Evolutionary conservation across 2,329 filamentous ascomycete genomes (phyloP).

Genomic region (Ilyonectria sp.): DNA sequence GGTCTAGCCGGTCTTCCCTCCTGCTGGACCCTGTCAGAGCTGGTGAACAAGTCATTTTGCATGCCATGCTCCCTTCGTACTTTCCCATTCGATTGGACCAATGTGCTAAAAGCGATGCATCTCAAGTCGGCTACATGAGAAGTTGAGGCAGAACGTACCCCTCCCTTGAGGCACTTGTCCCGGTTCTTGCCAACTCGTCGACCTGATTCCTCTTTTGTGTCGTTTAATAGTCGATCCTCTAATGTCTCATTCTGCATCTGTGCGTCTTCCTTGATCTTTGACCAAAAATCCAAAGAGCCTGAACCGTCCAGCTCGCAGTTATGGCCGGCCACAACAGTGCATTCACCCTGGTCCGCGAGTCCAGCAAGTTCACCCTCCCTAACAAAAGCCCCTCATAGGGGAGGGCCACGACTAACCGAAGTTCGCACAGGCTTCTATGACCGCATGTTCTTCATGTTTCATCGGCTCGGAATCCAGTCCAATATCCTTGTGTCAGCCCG

Average conservation of each 20-base stretch:
- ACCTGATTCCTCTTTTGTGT: background rate
- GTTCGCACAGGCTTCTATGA: slow-evolving; percentile 23
- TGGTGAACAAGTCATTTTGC: background rate
- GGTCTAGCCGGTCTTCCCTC: background rate
- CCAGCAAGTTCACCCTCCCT: slow-evolving; percentile 15
- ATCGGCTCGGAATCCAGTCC: slow-evolving; percentile 43
- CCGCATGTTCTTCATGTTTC: slow-evolving; percentile 29
- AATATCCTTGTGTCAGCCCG: slow-evolving; percentile 42
- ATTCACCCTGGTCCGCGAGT: slow-evolving; percentile 26
- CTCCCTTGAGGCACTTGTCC: background rate
- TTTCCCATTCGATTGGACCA: background rate
- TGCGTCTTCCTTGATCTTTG: background rate
- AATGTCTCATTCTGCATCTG: background rate
- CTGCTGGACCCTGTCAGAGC: background rate
- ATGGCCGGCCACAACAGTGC: background rate
- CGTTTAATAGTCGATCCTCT: background rate
- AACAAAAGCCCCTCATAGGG: background rate
- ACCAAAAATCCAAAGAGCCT: background rate
- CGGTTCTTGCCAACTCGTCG: background rate
- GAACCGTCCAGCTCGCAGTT: background rate
- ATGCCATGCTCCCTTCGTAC: background rate
- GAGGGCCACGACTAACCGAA: background rate
- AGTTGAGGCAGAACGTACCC: background rate
- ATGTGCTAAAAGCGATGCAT: background rate
- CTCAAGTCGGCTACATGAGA: background rate